These are phyloP conservation scores for Trifolium dubium DNA, from an alignment of 306 rosid species.

Conservation along the genomic window DNA sequence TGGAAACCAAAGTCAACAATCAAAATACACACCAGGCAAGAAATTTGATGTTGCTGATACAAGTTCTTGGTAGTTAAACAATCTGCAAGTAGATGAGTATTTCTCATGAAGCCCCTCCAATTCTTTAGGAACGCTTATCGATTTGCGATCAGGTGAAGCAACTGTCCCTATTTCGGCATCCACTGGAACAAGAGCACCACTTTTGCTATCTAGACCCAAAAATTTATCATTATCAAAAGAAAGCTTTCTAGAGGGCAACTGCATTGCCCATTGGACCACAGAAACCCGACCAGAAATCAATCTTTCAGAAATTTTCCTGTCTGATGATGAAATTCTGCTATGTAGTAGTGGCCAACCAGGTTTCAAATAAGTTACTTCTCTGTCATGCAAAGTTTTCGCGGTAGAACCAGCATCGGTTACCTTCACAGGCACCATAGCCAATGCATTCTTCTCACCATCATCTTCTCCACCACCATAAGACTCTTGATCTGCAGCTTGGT, in stretches of 20 bases:
- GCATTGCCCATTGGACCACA: constrained; percentile 97
- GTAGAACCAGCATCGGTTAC: constrained; percentile 43
- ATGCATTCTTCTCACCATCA: constrained; percentile 48
- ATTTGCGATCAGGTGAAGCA: constrained; percentile 51
- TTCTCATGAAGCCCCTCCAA: constrained; percentile 84
- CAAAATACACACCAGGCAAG: constrained; percentile 61
- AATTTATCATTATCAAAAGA: constrained; percentile 41
- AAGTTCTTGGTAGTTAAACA: constrained; percentile 78
- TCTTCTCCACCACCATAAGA: constrained; percentile 43
- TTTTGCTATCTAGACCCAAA: constrained; percentile 55
- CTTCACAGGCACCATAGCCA: constrained; percentile 81
- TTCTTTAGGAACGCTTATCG: constrained; percentile 56
- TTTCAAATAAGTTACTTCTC: constrained; percentile 51
- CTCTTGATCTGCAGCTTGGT: constrained; percentile 38
- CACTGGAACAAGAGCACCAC: constrained; percentile 81
- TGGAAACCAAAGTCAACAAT: constrained; percentile 19
- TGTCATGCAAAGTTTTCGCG: constrained; percentile 42
- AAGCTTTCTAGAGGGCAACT: constrained; percentile 66
- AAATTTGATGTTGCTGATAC: constrained; percentile 78
- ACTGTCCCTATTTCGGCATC: constrained; percentile 48
- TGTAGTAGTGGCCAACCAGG: constrained; percentile 97
- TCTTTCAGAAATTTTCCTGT: constrained; percentile 39
- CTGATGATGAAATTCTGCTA: constrained; percentile 41
- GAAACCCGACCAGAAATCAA: constrained; percentile 59
- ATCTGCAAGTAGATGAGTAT: constrained; percentile 78